Evolutionary conservation across 371 early-diverging fungal genomes (phyloP), one percentile per base, ranked within the genome.

Genomic region (Mucor circinelloides): DNA sequence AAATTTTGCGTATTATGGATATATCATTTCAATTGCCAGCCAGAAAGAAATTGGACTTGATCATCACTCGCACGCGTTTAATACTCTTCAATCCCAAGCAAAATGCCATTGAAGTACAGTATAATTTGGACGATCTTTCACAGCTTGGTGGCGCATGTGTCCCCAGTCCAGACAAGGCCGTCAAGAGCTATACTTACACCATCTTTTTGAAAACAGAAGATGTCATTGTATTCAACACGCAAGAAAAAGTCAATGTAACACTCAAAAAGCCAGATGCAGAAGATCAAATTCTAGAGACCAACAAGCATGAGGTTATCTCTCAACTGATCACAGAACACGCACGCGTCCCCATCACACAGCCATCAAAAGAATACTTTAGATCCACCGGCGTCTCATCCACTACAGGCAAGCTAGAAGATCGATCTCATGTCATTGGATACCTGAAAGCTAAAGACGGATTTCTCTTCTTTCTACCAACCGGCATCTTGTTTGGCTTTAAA

Each of bases 401-500:
- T 9, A 74, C 73, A 10, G 80, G 78, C 8, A 77, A 81, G 57
- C 36, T 70, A 5, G 68, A 69, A 25, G 70, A 77, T 25, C 62
- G 69, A 31, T 55, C 57, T 17, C 64, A 79, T 42, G 78, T 77
- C 10, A 69, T 70, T 27, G 76, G 73, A 6, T 82, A 82, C 63
- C 69, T 76, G n/a, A 83, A 81, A 38, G 78, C 76, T 6, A 81
- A 80, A 40, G 83, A 86, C 48, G 86, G 84, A 9, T 70, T 60
- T 30, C 63, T 90, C 12, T 90, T 81, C 69, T 81, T 87, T 56
- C 68, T 90, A 19, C 79, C 84, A 1, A 57, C 72, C 1, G 87
- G 88, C 23, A 73, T 90, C 6, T 73, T 90, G n/a, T 88, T 78
- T 70, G 90, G 90, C 5, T 85, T 88, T 68, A 87, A 85, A 63